These are phyloP conservation scores for Exophiala xenobiotica DNA, from an alignment of 2,329 filamentous ascomycete genomes.

Conservation along the genomic window DNA sequence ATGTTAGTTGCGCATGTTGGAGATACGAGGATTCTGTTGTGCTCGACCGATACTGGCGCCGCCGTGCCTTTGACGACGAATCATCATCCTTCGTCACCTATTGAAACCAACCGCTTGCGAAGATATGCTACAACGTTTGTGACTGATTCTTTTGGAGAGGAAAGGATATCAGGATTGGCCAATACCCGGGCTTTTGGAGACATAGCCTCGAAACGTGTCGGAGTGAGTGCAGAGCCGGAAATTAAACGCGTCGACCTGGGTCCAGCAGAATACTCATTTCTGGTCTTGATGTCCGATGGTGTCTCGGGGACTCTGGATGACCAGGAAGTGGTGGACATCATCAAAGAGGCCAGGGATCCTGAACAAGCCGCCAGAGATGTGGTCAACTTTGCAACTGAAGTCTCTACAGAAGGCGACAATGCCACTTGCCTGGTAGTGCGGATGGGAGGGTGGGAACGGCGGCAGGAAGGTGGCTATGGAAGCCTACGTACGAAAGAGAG, in stretches of 20 bases:
- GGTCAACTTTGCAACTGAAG: slow-evolving; percentile 85
- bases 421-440: slow-evolving; percentile 63
- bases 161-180: slow-evolving; percentile 87
- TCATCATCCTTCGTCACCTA: slow-evolving; percentile 86
- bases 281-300: slow-evolving; percentile 86
- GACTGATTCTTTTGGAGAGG: slow-evolving; percentile 95
- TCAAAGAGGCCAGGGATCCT: slow-evolving; percentile 86
- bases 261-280: slow-evolving; percentile 82
- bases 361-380: slow-evolving; percentile 78
- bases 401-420: slow-evolving; percentile 65
- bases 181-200: slow-evolving; percentile 95
- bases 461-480: slow-evolving; percentile 76
- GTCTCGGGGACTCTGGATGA: slow-evolving; percentile 82
- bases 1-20: slow-evolving; percentile 87
- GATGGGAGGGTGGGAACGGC: slow-evolving; percentile 64
- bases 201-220: slow-evolving; percentile 85
- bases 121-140: slow-evolving; percentile 85
- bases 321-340: slow-evolving; percentile 92
- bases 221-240: slow-evolving; percentile 91
- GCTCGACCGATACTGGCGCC: slow-evolving; percentile 77
- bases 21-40: slow-evolving; percentile 87
- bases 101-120: slow-evolving; percentile 77
- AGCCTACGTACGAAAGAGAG: slow-evolving; percentile 91
- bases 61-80: slow-evolving; percentile 82
- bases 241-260: slow-evolving; percentile 74